These are phyloP conservation scores for Claviceps sp. DNA, from an alignment of 2,329 filamentous ascomycete species.

Conservation along the genomic window DNA sequence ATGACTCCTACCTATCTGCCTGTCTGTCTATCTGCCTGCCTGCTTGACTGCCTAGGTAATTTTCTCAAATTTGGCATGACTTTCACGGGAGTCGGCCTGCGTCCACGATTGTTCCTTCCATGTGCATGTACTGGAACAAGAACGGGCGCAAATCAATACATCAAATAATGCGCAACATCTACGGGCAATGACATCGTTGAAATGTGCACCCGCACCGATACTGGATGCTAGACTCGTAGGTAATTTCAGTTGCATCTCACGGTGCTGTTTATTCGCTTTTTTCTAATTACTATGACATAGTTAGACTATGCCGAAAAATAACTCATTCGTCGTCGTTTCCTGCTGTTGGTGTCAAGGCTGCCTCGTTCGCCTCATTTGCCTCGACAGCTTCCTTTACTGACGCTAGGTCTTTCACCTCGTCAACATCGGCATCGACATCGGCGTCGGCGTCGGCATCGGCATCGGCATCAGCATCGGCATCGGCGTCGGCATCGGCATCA, in stretches of 20 bases:
- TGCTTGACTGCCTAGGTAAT: too few relatives aligned
- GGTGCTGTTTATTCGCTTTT: background rate
- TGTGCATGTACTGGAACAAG: background rate
- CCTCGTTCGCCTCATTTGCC: slow-evolving; percentile 9
- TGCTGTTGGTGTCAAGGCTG: slow-evolving; percentile 16
- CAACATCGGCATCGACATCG: background rate
- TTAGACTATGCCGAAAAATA: background rate
- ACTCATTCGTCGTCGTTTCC: slow-evolving; percentile 17
- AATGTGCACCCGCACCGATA: background rate
- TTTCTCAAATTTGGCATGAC: too few relatives aligned
- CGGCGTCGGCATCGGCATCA: background rate
- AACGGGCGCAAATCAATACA: background rate
- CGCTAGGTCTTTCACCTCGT: slow-evolving; percentile 11
- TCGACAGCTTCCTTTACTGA: slow-evolving; percentile 17
- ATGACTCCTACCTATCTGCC: too few relatives aligned
- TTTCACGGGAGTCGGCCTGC: background rate
- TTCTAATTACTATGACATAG: too few relatives aligned
- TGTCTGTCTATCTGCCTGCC: too few relatives aligned
- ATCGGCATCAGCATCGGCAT: slow-evolving; percentile 14
- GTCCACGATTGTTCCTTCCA: background rate
- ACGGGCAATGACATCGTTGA: background rate
- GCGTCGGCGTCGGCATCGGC: slow-evolving; percentile 8
- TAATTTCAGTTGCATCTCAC: background rate
- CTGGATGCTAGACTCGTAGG: background rate
- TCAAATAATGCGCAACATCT: background rate